A percentile compares a stretch with the other conserved stretches of the same genome.
Conservation (phyloP, 2,329 filamentous ascomycete genomes). For the Clonostachys rhizophaga region DNA sequence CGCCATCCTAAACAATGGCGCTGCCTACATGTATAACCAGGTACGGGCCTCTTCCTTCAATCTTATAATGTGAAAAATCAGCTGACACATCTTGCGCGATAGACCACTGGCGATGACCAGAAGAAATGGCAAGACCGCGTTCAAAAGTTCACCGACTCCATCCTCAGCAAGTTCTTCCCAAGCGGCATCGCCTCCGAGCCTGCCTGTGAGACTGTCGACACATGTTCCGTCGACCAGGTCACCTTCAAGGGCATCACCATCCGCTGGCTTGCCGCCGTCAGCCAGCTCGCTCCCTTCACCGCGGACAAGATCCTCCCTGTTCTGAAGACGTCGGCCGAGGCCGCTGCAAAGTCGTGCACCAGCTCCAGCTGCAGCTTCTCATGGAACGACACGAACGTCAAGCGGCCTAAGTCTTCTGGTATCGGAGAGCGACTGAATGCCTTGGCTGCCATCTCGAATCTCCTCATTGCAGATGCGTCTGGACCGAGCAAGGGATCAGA, state of each 20-base stretch:
- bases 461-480: constrained; percentile 34
- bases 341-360: constrained; percentile 58
- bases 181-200: constrained; percentile 59
- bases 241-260: constrained; percentile 68
- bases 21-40: constrained; percentile 61
- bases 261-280: constrained; percentile 57
- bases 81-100: neutral
- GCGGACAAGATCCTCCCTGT: constrained; percentile 48
- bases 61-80: neutral
- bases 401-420: constrained; percentile 47
- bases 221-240: constrained; percentile 67
- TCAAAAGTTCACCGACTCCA: constrained; percentile 47
- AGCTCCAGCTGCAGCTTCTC: constrained; percentile 58
- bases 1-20: constrained; percentile 51
- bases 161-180: constrained; percentile 47
- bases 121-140: constrained; percentile 51
- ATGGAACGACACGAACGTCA: constrained; percentile 44
- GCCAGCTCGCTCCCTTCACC: constrained; percentile 57
- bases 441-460: constrained; percentile 45
- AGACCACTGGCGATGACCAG: constrained; percentile 24
- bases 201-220: constrained; percentile 52
- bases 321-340: constrained; percentile 51
- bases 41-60: constrained; percentile 19
- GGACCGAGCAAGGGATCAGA: constrained; percentile 23
- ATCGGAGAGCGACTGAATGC: constrained; percentile 57